Evolutionary conservation across 306 rosid species (phyloP).

Genomic region (Malus sylvestris): DNA sequence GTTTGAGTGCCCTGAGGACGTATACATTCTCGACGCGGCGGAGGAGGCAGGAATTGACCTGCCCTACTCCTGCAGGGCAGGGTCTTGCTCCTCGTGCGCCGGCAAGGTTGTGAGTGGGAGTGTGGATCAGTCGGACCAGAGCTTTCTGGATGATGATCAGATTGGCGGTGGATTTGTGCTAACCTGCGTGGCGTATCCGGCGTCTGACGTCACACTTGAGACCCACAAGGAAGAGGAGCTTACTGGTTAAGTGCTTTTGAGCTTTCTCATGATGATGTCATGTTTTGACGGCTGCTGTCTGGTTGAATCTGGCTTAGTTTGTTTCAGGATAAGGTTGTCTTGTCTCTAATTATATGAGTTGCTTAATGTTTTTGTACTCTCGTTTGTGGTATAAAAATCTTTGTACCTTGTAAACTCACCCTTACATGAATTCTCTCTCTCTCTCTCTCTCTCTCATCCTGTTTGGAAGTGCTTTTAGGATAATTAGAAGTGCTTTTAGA

Average conservation of each 20-base stretch:
- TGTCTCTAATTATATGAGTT: slow-evolving; percentile 15
- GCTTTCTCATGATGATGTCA: background rate
- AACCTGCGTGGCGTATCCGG: slow-evolving; percentile 73
- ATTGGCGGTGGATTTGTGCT: slow-evolving; percentile 36
- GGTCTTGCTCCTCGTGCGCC: slow-evolving; percentile 79
- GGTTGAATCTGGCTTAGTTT: background rate
- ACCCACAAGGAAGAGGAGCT: slow-evolving; percentile 93
- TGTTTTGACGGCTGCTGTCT: background rate
- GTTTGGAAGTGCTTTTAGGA: no score
- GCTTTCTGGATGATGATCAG: slow-evolving; percentile 81
- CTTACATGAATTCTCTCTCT: background rate
- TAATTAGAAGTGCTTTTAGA: no score
- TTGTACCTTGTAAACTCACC: slow-evolving; percentile 7
- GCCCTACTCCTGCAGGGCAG: slow-evolving; percentile 88
- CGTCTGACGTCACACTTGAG: slow-evolving; percentile 39
- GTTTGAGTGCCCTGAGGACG: slow-evolving; percentile 49
- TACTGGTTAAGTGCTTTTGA: slow-evolving; percentile 21
- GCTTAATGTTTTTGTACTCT: slow-evolving; percentile 6
- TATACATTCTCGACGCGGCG: slow-evolving; percentile 57
- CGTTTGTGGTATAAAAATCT: slow-evolving; percentile 16
- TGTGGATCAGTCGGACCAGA: slow-evolving; percentile 61
- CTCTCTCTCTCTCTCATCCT: no score
- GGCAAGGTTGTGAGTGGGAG: slow-evolving; percentile 43
- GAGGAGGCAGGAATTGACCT: slow-evolving; percentile 60
- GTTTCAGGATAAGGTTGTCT: slow-evolving; percentile 8